Evolutionary conservation across 805 yeast species (phyloP), one percentile per base, ranked within the genome.

Genomic region (Sungouiozyma intestinalis): DNA sequence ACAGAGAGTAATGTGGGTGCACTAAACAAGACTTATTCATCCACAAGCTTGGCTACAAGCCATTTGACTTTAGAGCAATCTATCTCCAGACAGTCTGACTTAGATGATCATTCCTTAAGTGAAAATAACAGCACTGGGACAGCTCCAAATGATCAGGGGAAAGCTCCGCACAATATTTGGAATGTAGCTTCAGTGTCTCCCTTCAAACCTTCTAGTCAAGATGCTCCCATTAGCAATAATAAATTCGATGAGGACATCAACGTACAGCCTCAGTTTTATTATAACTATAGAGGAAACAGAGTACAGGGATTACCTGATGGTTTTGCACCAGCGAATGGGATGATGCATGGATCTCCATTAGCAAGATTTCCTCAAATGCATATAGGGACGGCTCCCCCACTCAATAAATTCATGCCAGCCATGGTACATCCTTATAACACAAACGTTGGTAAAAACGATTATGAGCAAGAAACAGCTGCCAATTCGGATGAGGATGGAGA

Each of bases 181-280:
- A 58, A 55, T 37, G 55, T 49, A 3, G 57, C 59, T 3, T 42
- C 45, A 18, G 55, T 55, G 2, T 60, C 60, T 7, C 48, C 56
- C 9, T 59, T 59, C 31, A 51, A 51, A 41, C 64, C 61, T 24
- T 6, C 29, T 6, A 24, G 21, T 29, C 33, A n/a, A 38, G 42
- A 5, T 16, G 16, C 16, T 21, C 11, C 16, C 16, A 21, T 4
- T 33, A 41, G 39, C 27, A 24, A 21, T 24, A 24, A 24, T 24
- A 6, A 24, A 11, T 7, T 24, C 11, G 29, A 24, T 24, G 29
- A 24, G 11, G 29, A 24, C 9, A 7, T 11, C 6, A 24, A 24
- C 11, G 9, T 11, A 11, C 29, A 24, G 11, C 29, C 29, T 24
- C 11, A 6, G 11, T 24, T 24, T 24, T 24, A 24, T 24, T 6